Evolutionary conservation across 2,329 filamentous ascomycete genomes (phyloP).

Genomic region (Stachybotrys chlorohalonatus): DNA sequence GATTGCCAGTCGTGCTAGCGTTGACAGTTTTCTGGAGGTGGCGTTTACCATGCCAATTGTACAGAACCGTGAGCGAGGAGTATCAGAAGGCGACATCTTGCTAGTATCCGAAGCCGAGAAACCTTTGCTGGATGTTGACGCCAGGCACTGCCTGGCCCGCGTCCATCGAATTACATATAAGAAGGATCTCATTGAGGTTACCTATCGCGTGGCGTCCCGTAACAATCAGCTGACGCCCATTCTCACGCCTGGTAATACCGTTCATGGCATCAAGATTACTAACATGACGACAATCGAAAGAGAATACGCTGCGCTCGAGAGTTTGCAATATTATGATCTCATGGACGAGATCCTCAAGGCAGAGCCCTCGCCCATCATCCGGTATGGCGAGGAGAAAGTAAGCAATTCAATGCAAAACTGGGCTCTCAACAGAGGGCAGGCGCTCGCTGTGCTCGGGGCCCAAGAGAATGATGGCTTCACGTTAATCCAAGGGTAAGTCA

Average conservation of each 20-base stretch:
- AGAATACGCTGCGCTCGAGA: conserved; percentile 86
- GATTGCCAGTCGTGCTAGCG: conserved; percentile 76
- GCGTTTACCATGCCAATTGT: conserved; percentile 68
- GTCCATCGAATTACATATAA: conserved; percentile 75
- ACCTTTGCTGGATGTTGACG: conserved; percentile 56
- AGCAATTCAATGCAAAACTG: conserved; percentile 65
- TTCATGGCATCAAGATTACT: conserved; percentile 75
- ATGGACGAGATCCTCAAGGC: conserved; percentile 87
- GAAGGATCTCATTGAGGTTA: conserved; percentile 71
- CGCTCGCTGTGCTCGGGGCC: conserved; percentile 83
- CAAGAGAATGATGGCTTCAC: conserved; percentile 96
- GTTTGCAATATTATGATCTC: conserved; percentile 89
- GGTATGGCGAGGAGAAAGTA: conserved; percentile 67
- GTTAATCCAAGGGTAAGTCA: conserved; percentile 71
- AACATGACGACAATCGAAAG: conserved; percentile 92
- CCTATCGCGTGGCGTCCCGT: conserved; percentile 69
- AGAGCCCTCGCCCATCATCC: conserved; percentile 79
- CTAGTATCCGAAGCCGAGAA: conserved; percentile 67
- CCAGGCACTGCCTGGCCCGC: conserved; percentile 77
- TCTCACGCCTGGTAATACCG: conserved; percentile 59
- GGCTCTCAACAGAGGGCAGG: conserved; percentile 78
- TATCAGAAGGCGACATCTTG: conserved; percentile 82
- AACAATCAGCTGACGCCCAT: conserved; percentile 52
- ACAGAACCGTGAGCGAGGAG: conserved; percentile 60
- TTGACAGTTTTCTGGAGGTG: conserved; percentile 89